Evolutionary conservation across 23 red algal genomes (phyloP).

Genomic region (Cyanidium caldarium): DNA sequence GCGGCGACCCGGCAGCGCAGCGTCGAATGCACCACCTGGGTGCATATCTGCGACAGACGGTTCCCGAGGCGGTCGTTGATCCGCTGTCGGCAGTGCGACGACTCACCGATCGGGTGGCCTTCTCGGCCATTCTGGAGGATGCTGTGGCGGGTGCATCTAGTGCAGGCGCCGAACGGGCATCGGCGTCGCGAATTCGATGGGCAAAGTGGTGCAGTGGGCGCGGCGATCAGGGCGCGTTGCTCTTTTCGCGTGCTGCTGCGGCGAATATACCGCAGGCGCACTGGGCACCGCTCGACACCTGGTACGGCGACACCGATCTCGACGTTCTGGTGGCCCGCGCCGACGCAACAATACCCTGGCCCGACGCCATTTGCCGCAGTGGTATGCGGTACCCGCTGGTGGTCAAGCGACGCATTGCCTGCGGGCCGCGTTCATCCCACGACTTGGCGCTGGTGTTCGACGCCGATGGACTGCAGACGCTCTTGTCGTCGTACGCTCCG

Average conservation of each 20-base stretch:
- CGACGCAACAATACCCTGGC: neutral
- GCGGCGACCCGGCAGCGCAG: neutral
- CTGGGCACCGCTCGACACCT: neutral
- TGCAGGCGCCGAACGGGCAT: neutral
- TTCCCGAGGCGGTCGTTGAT: neutral
- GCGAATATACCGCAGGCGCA: neutral
- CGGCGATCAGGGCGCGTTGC: neutral
- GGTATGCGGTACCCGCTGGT: neutral
- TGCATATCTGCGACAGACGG: neutral
- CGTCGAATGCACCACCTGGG: neutral
- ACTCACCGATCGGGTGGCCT: neutral
- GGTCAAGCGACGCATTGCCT: conserved; percentile 4
- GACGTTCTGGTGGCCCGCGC: neutral
- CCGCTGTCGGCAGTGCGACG: neutral
- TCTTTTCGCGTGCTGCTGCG: neutral
- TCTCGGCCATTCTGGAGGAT: neutral
- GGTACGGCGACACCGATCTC: neutral
- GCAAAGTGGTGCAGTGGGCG: neutral
- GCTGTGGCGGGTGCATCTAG: neutral
- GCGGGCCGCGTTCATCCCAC: neutral
- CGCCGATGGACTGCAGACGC: neutral
- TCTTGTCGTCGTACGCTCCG: neutral
- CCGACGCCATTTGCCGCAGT: neutral
- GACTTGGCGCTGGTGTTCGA: conserved; percentile 1
- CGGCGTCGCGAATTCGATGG: neutral